phyloP scores from a whole-genome alignment of 2,329 filamentous ascomycete species.

The Xylaria sp. region DNA sequence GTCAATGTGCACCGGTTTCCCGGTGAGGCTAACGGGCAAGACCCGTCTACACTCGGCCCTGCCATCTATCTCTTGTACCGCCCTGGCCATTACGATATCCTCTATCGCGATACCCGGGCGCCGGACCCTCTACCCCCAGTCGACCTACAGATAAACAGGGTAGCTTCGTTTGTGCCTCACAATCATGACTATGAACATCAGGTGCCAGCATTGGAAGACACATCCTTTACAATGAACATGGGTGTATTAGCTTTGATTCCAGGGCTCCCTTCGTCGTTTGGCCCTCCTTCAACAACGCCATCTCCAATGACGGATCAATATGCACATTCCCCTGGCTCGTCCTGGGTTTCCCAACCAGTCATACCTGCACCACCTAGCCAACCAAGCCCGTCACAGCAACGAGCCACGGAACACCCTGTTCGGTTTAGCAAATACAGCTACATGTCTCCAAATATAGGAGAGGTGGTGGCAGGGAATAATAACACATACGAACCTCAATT shows the following conservation, averaged over 20 bases:
- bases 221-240: conserved; percentile 58
- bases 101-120: conserved; percentile 69
- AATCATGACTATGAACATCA: conserved; percentile 56
- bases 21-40: conserved; percentile 61
- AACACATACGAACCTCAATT: conserved; percentile 58
- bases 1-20: conserved; percentile 78
- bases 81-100: conserved; percentile 91
- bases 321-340: conserved; percentile 51
- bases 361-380: conserved; percentile 48
- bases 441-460: conserved; percentile 56
- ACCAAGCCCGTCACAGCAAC: conserved; percentile 47
- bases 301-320: conserved; percentile 51
- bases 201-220: conserved; percentile 53
- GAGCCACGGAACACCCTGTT: conserved; percentile 52
- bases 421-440: conserved; percentile 69
- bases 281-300: conserved; percentile 48
- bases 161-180: conserved; percentile 59
- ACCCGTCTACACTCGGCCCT: conserved; percentile 57
- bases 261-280: conserved; percentile 52
- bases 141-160: conserved; percentile 65
- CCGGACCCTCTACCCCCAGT: conserved; percentile 45
- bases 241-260: conserved; percentile 61
- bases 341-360: conserved; percentile 53
- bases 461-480: conserved; percentile 54
- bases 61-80: conserved; percentile 71